Base-by-base conservation (phyloP, 306 rosid species). In the Macrotyloma uniflorum region DNA sequence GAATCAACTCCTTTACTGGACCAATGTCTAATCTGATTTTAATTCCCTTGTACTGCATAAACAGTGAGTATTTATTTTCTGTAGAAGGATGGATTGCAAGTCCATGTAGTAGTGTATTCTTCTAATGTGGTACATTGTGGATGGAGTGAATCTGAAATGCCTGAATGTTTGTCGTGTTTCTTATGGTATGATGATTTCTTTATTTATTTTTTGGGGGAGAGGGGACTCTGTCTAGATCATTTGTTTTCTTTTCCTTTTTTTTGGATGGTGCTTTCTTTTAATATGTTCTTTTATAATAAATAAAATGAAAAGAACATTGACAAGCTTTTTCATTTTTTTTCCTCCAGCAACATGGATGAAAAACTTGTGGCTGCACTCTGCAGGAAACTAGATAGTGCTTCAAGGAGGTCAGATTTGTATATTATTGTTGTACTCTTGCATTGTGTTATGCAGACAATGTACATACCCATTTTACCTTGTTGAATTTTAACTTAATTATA, bases 321-420 rank as follows among this genome's bases (percentile, higher is more conserved):
- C 72, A 57, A 20, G 46, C 33, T 58, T 68, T 58, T 64, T 70
- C 43, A 28, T 84, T 43, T 28, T 67, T 64, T 84, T 72, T 28
- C 76, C 70, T 81, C 85, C 92, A 95, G 99, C 83, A 91, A 86
- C 84, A 73, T 88, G 36, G 99, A 95, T 82, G 98, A 95, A 85
- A 93, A 93, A 86, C 92, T 95, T 8, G 99, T 93, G 82, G 99
- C 97, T 50, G 98, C 90, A 36, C 91, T 93, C 80, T 91, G 97
- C 69, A 36, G 91, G 66, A 83, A 84, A 74, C 91, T 83, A 75
- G 85, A 77, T 59, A 87, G 81, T 74, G 84, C 82, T 53, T 76
- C 82, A 43, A 87, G 85, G 55, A 90, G 99, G 99, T 90, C 74
- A 72, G 83, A 62, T 65, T 68, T 33, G 54, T 70, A 20, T 73